Conservation (phyloP, 352 stramenopile species). For the Pythium aquatile region DNA sequence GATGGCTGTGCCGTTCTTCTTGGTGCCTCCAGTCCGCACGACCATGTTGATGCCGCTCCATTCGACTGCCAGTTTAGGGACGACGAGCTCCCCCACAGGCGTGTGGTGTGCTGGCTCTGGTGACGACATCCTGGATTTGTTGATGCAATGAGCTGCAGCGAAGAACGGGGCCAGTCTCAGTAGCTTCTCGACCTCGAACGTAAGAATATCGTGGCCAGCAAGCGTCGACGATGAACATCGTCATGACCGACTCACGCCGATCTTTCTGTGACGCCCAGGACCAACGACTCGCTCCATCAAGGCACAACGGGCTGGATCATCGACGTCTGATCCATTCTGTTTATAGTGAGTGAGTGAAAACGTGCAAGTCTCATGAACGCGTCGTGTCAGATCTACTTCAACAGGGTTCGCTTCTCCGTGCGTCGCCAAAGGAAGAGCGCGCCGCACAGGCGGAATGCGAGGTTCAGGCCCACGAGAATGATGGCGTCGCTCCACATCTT, state of each 20-base stretch:
- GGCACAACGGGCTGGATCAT: too few relatives aligned
- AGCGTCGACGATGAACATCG: too few relatives aligned
- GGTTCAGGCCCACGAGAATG: conserved; percentile 30
- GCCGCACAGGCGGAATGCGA: conserved; percentile 30
- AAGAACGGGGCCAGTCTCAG: too few relatives aligned
- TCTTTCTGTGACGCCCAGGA: too few relatives aligned
- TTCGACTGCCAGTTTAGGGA: conserved; percentile 8
- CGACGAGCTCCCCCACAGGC: neutral
- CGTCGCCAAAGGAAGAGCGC: conserved; percentile 32
- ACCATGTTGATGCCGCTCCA: conserved; percentile 10
- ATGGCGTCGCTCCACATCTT: conserved; percentile 26
- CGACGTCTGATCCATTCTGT: too few relatives aligned
- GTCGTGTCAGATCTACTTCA: neutral
- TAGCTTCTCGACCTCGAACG: neutral
- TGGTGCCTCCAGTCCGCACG: neutral
- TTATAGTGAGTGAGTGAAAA: too few relatives aligned
- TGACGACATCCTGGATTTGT: neutral
- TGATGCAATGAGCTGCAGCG: too few relatives aligned
- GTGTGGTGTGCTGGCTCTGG: neutral
- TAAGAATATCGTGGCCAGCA: neutral
- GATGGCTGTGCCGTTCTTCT: conserved; percentile 1
- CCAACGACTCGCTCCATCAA: too few relatives aligned
- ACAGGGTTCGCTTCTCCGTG: conserved; percentile 15
- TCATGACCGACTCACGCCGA: too few relatives aligned
- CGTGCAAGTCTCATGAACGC: too few relatives aligned